Percentiles rank a stretch among this genome's conserved stretches.
phyloP scores from a whole-genome alignment of 148 eudicot genomes.

The Heliosperma pusillum region DNA sequence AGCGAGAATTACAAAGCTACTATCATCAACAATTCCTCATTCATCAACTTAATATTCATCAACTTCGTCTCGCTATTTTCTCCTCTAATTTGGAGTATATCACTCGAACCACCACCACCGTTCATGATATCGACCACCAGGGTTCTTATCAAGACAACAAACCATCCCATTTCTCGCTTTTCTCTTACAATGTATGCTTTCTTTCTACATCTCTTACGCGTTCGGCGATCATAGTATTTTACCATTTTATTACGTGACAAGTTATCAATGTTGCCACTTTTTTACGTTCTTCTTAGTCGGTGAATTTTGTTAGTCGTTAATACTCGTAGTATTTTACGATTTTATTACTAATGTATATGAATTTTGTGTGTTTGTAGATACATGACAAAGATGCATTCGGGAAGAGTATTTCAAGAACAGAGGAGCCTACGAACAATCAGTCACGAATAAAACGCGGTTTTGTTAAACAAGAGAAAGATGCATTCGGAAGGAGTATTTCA shows the following conservation, averaged over 20 bases:
- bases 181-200: not conserved
- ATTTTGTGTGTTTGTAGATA: not conserved
- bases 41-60: not conserved
- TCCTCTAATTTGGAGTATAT: not conserved
- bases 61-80: not conserved
- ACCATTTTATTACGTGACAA: too few species aligned
- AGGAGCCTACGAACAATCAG: not conserved
- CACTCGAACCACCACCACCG: not conserved
- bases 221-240: too few species aligned
- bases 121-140: not conserved
- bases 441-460: too few species aligned
- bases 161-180: not conserved
- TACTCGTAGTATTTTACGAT: too few species aligned
- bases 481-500: too few species aligned
- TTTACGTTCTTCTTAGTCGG: too few species aligned
- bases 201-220: not conserved
- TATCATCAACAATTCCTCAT: not conserved
- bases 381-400: not conserved
- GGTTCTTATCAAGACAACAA: too few species aligned
- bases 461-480: too few species aligned
- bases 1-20: too few species aligned
- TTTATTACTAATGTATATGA: not conserved
- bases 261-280: too few species aligned
- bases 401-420: not conserved
- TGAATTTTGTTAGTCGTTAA: too few species aligned